These are phyloP conservation scores for Umbelopsis sp. DNA, from an alignment of 371 early-diverging fungal species.

Conservation along the genomic window DNA sequence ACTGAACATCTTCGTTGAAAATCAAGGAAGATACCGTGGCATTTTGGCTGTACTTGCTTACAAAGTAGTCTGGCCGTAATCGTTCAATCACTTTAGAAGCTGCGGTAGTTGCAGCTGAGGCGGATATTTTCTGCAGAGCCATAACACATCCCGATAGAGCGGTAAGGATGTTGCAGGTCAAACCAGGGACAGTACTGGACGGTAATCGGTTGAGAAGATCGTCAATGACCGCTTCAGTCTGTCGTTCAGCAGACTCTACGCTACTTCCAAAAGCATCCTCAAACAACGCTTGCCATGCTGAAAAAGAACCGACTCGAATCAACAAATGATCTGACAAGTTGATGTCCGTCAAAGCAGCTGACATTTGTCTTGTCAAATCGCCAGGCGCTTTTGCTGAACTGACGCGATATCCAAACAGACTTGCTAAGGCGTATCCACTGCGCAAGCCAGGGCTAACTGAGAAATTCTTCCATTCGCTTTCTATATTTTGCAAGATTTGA, in stretches of 20 bases:
- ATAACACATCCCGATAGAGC: conserved; percentile 50
- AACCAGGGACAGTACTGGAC: conserved; percentile 59
- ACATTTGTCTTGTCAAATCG: conserved; percentile 56
- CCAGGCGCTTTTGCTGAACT: conserved; percentile 31
- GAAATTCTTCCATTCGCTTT: conserved; percentile 50
- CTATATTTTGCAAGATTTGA: conserved; percentile 23
- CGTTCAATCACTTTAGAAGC: neutral
- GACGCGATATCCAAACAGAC: conserved; percentile 29
- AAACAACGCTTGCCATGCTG: conserved; percentile 56
- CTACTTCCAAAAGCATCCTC: conserved; percentile 29
- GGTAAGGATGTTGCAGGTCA: conserved; percentile 54
- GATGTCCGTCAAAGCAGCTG: conserved; percentile 55
- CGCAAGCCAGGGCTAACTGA: conserved; percentile 58
- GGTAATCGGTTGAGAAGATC: conserved; percentile 53
- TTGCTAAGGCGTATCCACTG: conserved; percentile 55
- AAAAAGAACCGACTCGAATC: conserved; percentile 49
- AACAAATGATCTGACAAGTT: conserved; percentile 59
- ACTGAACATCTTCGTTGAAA: conserved; percentile 64
- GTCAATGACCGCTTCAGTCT: conserved; percentile 34
- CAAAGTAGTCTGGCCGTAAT: neutral
- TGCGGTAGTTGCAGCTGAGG: neutral
- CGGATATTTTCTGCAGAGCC: neutral
- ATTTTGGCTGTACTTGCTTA: neutral
- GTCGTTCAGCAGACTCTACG: conserved; percentile 30
- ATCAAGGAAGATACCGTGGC: conserved; percentile 28